These are phyloP conservation scores for Fonsecaea pedrosoi DNA, from an alignment of 2,329 filamentous ascomycete species.

Conservation along the genomic window DNA sequence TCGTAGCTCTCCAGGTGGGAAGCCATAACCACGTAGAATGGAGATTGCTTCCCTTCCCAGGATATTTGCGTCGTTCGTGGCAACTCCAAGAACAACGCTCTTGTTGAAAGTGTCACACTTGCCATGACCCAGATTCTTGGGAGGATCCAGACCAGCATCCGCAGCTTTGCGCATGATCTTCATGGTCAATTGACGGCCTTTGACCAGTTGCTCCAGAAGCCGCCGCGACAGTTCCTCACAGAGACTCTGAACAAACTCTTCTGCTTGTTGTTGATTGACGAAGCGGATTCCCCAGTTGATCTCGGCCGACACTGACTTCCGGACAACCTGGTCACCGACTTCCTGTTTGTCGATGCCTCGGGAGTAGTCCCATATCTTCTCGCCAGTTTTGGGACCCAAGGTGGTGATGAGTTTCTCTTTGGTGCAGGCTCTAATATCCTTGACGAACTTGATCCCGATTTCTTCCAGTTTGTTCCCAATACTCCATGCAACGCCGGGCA, in stretches of 20 bases:
- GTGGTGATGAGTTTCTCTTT: conserved; percentile 75
- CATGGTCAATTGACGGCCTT: conserved; percentile 85
- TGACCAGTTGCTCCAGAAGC: conserved; percentile 81
- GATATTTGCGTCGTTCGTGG: conserved; percentile 74
- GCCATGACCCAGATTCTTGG: conserved; percentile 92
- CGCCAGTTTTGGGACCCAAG: conserved; percentile 90
- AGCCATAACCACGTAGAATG: conserved; percentile 78
- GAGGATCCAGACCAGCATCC: conserved; percentile 87
- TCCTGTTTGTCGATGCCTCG: conserved; percentile 85
- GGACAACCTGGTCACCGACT: conserved; percentile 81
- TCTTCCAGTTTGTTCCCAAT: conserved; percentile 88
- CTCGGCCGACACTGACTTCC: conserved; percentile 95
- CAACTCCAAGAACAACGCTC: conserved; percentile 79
- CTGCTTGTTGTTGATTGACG: conserved; percentile 86
- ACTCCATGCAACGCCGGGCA: conserved; percentile 92
- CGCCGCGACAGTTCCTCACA: conserved; percentile 84
- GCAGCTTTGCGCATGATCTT: conserved; percentile 90
- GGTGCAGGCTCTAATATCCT: conserved; percentile 77
- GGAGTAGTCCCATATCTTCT: conserved; percentile 87
- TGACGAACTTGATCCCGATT: conserved; percentile 79
- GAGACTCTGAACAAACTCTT: conserved; percentile 85
- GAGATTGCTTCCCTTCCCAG: conserved; percentile 84
- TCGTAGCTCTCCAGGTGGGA: conserved; percentile 89
- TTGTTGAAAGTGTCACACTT: conserved; percentile 96
- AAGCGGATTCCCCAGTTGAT: conserved; percentile 99